Evolutionary conservation across 371 early-diverging fungal species (phyloP), one percentile per base, ranked within the genome.

Genomic region (Lichtheimia corymbifera): DNA sequence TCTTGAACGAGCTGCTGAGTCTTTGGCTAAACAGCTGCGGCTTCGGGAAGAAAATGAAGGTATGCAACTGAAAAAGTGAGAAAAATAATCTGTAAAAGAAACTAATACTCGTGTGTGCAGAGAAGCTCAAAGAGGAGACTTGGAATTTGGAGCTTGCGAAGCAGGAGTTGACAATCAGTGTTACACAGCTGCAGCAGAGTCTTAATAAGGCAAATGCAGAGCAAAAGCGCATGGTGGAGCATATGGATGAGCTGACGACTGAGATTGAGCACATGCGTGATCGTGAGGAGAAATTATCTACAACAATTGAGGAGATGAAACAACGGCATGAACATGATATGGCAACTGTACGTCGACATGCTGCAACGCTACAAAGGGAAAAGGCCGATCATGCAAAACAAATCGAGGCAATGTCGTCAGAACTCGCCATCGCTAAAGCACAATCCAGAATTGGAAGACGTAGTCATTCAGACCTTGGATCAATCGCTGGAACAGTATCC

Each of bases 281-380:
- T 61, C 77, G 82, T 64, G 88, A 91, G 50, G 83, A 82, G 30
- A 86, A 83, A 61, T 70, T 88, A 3, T 74, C 75, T 11, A 63
- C 69, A 5, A 77, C 85, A 5, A 65, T 90, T 5, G 83, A 82
- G 35, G 66, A 74, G 18, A 70, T 80, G 55, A 90, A 88, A 45
- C 67, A 73, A 50, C 79, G 84, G 12, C 86, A 84, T 42, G 91
- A 90, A 55, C 87, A 89, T 56, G 91, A 90, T 25, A 80, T 88
- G 75, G 58, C 76, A 0, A 65, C 70, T 27, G 73, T 88, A 62
- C 88, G 91, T 18, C 85, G 86, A 22, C 85, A 83, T 54, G 59
- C 76, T 5, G 78, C 82, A 20, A 71, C 73, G 12, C 67, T 88
- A 14, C 88, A 90, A 65, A 83, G 88, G 28, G 92, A 91, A 44